Base-by-base conservation (phyloP, 2,329 filamentous ascomycete species). In the Venturia nashicola region DNA sequence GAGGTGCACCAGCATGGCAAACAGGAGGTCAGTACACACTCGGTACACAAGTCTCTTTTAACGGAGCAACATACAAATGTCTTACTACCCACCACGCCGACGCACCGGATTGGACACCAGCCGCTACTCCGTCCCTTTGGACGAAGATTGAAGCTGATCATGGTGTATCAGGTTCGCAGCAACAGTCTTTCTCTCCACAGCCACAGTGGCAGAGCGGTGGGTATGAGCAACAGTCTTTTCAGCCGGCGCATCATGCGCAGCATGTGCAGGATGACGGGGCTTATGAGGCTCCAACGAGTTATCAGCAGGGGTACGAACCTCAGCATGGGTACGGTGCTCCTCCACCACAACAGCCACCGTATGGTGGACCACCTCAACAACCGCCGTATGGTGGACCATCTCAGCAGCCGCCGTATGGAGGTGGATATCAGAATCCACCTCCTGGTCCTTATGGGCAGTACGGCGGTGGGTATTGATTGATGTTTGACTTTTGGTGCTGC, bases 401-500 rank as follows among this genome's bases (percentile, higher is more conserved):
- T 23, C 61, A 40, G 42, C 61, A 43, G 27, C 44, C 42, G 20
- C 61, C 63, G 48, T 60, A 64, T 18, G 42, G 43, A 36, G 59
- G 44, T 23, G 59, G 46, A 27, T 54, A 43, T 34, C 34, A 61
- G 34, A 39, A 54, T 27, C 36, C 59, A 18, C 40, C 40, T 18
- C 43, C 59, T 3, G 42, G 64, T 5, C 59, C 61, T 44, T 59
- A 55, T 59, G 64, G 64, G 36, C 62, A 63, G 51, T 64, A 68
- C 64, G 51, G 9, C 69, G 71, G 66, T 68, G 67, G 51, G 27
- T 65, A 65, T 59, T 40, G 61, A 20, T 61, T 59, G 4, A 27
- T 5, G 46, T 14, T 18, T 34, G 32, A 5, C 20, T 36, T 7
- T 2, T 36, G 32, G 51, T 34, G 6, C n/a, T 36, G 27, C 32